Evolutionary conservation across 2,329 filamentous ascomycete genomes (phyloP).

Genomic region (Aureobasidium subglaciale): DNA sequence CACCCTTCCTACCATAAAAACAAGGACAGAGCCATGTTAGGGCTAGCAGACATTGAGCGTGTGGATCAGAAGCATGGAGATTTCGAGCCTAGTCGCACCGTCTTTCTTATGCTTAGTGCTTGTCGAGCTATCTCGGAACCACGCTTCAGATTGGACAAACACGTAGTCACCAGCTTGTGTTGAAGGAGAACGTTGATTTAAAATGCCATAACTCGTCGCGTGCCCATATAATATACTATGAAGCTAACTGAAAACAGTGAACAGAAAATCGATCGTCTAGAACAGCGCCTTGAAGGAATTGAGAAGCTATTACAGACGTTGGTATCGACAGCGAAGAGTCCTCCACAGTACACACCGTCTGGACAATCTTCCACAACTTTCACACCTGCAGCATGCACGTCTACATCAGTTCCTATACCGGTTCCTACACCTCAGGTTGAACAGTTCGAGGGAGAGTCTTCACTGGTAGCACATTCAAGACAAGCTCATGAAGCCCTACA

Average conservation of each 20-base stretch:
- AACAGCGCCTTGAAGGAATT: conserved; percentile 19
- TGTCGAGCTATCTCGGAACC: too few species aligned
- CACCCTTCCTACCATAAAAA: too few species aligned
- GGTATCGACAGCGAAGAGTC: neutral
- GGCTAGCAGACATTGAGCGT: too few species aligned
- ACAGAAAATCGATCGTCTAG: conserved; percentile 22
- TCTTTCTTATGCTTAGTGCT: too few species aligned
- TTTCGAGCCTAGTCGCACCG: too few species aligned
- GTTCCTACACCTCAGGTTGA: conserved; percentile 1
- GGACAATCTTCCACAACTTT: neutral
- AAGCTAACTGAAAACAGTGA: conserved; percentile 17
- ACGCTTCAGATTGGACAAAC: too few species aligned
- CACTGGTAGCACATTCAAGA: conserved; percentile 3
- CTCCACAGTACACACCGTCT: neutral
- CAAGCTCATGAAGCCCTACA: conserved; percentile 9
- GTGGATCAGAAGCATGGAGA: too few species aligned
- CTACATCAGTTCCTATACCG: neutral
- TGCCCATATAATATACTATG: too few species aligned
- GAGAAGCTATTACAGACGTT: conserved; percentile 16
- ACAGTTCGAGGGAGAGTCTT: conserved; percentile 12
- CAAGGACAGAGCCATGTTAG: too few species aligned
- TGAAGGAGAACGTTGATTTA: too few species aligned
- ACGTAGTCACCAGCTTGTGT: too few species aligned
- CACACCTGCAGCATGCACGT: neutral
- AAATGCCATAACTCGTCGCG: too few species aligned